These are phyloP conservation scores for Fusarium ambrosium DNA, from an alignment of 2,329 filamentous ascomycete species.

Conservation along the genomic window DNA sequence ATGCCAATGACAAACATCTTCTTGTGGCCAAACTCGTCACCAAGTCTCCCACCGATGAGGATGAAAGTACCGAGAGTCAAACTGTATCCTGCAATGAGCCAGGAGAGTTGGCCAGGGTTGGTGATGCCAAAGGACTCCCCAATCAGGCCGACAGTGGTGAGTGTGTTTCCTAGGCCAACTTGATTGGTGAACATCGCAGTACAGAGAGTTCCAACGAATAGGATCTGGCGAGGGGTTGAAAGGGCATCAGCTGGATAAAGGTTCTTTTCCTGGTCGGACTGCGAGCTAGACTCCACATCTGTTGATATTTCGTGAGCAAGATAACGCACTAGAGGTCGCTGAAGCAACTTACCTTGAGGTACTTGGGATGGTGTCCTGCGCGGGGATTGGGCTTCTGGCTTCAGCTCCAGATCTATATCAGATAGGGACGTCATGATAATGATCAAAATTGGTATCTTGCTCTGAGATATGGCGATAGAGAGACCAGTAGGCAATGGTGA, in stretches of 20 bases:
- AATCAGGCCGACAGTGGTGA: slow-evolving; percentile 9
- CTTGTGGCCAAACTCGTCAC: slow-evolving; percentile 67
- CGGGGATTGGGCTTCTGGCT: neutral
- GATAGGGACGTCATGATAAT: neutral
- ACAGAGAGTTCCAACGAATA: slow-evolving; percentile 22
- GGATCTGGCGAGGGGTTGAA: slow-evolving; percentile 11
- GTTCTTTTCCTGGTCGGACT: neutral
- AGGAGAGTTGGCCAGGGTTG: slow-evolving; percentile 13
- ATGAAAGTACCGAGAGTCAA: slow-evolving; percentile 57
- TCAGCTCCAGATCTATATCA: neutral
- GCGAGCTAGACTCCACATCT: slow-evolving; percentile 9
- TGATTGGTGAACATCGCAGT: slow-evolving; percentile 21
- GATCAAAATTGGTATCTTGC: neutral
- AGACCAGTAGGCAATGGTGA: too few species aligned
- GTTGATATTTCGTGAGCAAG: neutral
- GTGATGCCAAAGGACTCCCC: slow-evolving; percentile 12
- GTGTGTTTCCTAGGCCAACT: slow-evolving; percentile 6
- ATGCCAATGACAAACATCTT: slow-evolving; percentile 64
- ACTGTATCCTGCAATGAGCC: slow-evolving; percentile 6
- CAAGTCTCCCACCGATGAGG: slow-evolving; percentile 64
- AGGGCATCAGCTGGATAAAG: slow-evolving; percentile 12
- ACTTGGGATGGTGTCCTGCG: neutral
- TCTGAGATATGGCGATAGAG: too few species aligned
- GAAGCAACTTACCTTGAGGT: neutral
- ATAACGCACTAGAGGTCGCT: neutral